A percentile compares a stretch with the other conserved stretches of the same genome.
These are phyloP conservation scores for Musa beccarii DNA, from an alignment of 176 grass and related monocot genomes.

Conservation along the genomic window DNA sequence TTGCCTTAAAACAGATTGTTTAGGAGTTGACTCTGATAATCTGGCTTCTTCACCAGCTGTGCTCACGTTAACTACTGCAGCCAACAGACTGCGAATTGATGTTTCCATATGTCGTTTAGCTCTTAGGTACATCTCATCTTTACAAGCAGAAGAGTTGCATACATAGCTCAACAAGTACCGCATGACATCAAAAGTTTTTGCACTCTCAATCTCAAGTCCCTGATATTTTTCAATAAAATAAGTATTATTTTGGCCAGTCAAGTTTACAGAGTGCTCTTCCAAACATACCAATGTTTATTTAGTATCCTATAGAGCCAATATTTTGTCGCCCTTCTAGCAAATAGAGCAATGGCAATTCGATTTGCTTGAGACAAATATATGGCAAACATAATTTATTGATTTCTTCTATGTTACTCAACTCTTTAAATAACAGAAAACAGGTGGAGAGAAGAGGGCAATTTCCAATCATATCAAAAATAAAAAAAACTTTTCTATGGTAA, in stretches of 20 bases:
- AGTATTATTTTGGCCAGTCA: background rate
- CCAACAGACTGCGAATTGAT: constrained; percentile 55
- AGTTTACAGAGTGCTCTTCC: background rate
- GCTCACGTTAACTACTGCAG: constrained; percentile 46
- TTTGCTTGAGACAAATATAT: no score
- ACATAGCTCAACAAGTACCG: constrained; percentile 65
- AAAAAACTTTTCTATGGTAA: no score
- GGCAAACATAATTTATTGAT: no score
- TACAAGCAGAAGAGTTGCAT: constrained; percentile 27
- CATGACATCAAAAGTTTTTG: constrained; percentile 73
- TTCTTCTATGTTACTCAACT: no score
- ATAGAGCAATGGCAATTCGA: background rate
- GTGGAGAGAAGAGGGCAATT: no score
- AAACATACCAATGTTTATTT: background rate
- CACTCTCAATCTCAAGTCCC: constrained; percentile 40
- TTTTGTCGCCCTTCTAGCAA: background rate
- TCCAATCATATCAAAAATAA: no score
- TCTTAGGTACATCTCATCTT: constrained; percentile 14
- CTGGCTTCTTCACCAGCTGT: constrained; percentile 14
- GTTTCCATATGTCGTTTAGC: constrained; percentile 45
- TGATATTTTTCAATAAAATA: constrained; percentile 18
- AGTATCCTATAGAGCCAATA: background rate
- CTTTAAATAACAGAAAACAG: no score
- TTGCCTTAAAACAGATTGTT: constrained; percentile 20
- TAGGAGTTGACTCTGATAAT: constrained; percentile 25